Evolutionary conservation across 768 basidiomycete genomes (phyloP), one percentile per base, ranked within the genome.

Genomic region (Psilocybe azurescens): DNA sequence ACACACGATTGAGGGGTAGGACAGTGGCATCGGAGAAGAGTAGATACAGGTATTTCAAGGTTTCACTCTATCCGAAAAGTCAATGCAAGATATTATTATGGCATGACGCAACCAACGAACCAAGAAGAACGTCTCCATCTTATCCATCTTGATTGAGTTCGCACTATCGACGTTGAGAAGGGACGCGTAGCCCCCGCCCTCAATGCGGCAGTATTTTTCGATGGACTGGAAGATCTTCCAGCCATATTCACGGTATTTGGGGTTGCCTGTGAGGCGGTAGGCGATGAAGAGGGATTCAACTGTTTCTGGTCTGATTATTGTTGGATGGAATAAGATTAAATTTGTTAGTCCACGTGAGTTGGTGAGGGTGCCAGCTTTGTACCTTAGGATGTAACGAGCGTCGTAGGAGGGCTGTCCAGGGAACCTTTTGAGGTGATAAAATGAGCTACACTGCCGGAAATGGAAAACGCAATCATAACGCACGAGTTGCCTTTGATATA

Each of bases 71-170:
- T 38, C 53, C 24, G 24, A 50, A 30, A 57, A 36, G 5, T 11
- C n/a, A 49, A 33, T 20, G 53, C 5, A 24, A 48, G 3, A 53
- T 44, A 60, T 54, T 41, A 11, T 18, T 20, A 32, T 18, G 28
- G 28, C n/a, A 59, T 24, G 24, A 24, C 2, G 24, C 24, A 24
- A 24, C 2, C 24, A 24, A 65, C 87, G 32, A 63, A 94, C 94
- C 80, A 98, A 79, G 77, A 96, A 86, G 78, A 97, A 98, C 7
- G 96, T 95, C 77, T 97, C 96, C 96, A 99, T 98, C 72, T 90
- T 91, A 72, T 98, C 94, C 60, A 94, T 88, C 56, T 83, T 78
- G 67, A 78, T 78, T 5, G 81, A 87, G 0, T 88, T 86, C 13
- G 89, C 78, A 63, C 86, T 81, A 70, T 97, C 93, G 8, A 99